These are phyloP conservation scores for Saururus chinensis DNA, from an alignment of 164 flowering plant genomes.

Conservation along the genomic window DNA sequence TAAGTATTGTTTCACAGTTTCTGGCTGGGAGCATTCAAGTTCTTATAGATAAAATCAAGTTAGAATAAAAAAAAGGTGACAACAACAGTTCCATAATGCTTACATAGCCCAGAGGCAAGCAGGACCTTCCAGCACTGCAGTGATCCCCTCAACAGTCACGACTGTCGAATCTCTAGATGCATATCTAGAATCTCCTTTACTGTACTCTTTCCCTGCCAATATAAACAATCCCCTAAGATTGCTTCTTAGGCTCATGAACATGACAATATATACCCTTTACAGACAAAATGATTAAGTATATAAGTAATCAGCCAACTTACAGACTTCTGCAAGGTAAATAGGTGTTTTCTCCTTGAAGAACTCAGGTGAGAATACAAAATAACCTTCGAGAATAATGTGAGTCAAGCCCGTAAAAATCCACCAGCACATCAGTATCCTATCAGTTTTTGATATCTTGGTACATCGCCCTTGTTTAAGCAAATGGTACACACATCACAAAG, in stretches of 20 bases:
- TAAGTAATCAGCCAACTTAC: constrained; percentile 29
- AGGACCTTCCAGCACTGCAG: constrained; percentile 87
- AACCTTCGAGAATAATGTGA: constrained; percentile 81
- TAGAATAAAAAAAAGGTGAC: too few relatives aligned
- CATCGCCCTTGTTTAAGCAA: constrained; percentile 25
- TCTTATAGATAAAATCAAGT: not conserved
- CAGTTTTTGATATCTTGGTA: constrained; percentile 32
- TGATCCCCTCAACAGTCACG: constrained; percentile 78
- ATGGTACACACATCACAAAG: not conserved
- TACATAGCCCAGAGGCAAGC: constrained; percentile 76
- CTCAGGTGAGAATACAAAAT: constrained; percentile 75
- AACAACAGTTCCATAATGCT: constrained; percentile 11
- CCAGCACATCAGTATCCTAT: constrained; percentile 91
- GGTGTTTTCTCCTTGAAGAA: constrained; percentile 67
- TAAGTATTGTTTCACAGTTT: not conserved
- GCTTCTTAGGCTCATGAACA: not conserved
- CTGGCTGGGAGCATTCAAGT: not conserved
- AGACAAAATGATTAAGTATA: not conserved
- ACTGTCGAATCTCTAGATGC: constrained; percentile 66
- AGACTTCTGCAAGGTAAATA: constrained; percentile 77
- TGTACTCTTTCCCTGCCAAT: constrained; percentile 91
- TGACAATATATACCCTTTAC: not conserved
- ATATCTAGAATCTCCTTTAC: constrained; percentile 97
- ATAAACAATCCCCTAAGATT: not conserved
- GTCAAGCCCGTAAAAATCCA: constrained; percentile 92